Percentiles rank a stretch among this genome's conserved stretches.
These are phyloP conservation scores for Colletotrichum falcatum DNA, from an alignment of 2,329 filamentous ascomycete genomes.

Conservation along the genomic window DNA sequence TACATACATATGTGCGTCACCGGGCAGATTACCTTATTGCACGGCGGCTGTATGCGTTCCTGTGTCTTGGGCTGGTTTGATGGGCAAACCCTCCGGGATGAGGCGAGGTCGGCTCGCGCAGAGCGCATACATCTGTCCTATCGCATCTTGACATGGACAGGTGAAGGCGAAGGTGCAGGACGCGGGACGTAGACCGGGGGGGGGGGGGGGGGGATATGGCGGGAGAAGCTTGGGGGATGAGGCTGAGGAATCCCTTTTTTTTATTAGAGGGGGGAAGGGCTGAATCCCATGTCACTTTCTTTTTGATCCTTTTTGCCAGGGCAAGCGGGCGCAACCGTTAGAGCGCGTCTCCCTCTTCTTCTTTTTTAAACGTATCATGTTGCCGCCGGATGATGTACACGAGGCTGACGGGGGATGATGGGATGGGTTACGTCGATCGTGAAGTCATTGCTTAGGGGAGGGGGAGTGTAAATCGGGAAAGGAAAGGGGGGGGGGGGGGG, in stretches of 20 bases:
- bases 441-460: not conserved
- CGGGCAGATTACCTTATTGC: not conserved
- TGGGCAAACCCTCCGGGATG: not conserved
- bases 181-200: not conserved
- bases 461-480: too few species aligned
- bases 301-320: not conserved
- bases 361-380: not conserved
- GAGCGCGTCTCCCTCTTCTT: not conserved
- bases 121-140: not conserved
- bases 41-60: not conserved
- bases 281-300: not conserved
- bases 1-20: not conserved
- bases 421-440: conserved; percentile 8
- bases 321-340: too few species aligned
- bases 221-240: not conserved
- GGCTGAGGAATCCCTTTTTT: not conserved
- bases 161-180: not conserved
- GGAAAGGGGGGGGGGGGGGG: not conserved
- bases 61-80: not conserved
- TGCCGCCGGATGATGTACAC: not conserved
- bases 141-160: not conserved
- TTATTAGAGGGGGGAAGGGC: too few species aligned
- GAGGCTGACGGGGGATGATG: not conserved
- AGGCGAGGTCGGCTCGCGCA: not conserved
- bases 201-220: not conserved